phyloP scores from a whole-genome alignment of 345 rosid genomes.

The Punica granatum region DNA sequence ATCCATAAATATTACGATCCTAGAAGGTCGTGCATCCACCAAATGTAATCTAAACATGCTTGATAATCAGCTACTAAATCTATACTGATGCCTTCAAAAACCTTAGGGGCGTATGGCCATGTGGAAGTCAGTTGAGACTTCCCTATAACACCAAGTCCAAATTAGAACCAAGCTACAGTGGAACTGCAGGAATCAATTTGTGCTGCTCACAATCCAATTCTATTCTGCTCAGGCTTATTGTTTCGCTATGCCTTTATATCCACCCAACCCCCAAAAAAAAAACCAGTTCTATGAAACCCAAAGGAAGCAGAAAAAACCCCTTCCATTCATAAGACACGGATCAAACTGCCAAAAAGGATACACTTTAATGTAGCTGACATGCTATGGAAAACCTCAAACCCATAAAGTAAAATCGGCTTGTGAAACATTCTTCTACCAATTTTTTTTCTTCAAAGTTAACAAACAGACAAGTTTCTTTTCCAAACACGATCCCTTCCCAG shows the following conservation, averaged over 20 bases:
- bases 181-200: no score
- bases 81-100: not conserved
- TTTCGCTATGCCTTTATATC: not conserved
- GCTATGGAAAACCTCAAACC: not conserved
- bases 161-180: not conserved
- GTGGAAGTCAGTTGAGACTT: not conserved
- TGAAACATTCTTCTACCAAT: not conserved
- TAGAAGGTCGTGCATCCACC: not conserved
- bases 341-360: not conserved
- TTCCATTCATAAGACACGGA: not conserved
- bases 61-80: not conserved
- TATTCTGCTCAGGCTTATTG: not conserved
- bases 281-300: not conserved
- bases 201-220: no score
- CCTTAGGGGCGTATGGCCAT: not conserved
- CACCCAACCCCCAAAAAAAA: no score
- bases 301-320: not conserved
- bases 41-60: not conserved
- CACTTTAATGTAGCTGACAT: not conserved
- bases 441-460: not conserved
- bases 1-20: not conserved
- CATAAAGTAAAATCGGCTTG: not conserved
- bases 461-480: not conserved
- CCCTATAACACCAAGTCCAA: not conserved
- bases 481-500: not conserved